Evolutionary conservation across 495 filamentous ascomycete genomes (phyloP), one percentile per base, ranked within the genome.

Genomic region (Tuber umbilicatum): DNA sequence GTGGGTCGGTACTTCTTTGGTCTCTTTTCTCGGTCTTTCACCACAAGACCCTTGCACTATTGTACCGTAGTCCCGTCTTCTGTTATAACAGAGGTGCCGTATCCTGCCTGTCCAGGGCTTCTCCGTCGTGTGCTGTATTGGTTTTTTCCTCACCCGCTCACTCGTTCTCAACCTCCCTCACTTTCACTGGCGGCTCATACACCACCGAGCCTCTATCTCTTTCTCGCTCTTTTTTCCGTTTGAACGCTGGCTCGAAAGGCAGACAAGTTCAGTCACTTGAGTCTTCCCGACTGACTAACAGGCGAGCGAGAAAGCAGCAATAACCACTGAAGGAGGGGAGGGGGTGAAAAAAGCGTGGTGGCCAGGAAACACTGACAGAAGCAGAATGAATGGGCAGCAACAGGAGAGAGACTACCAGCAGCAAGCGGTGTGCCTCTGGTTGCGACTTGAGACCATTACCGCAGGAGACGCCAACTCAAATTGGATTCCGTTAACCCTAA

Each of bases 401-500:
- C 74, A 74, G 72, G n/a, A 64, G 50, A n/a, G n/a, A 64, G 55
- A 31, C 10, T 68, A 74, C 42, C 55, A 78, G 69, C 75, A 73
- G 72, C 72, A 74, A 76, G 77, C 27, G 76, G 78, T 79, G 76
- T 79, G 75, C 76, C 45, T 77, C 76, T 74, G 70, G 72, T 78
- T 76, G 73, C 76, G 72, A 78, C 76, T 79, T 64, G 55, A 35
- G 55, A 64, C 55, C 27, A 64, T 64, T 76, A 76, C 75, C 71
- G 75, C 74, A 74, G 45, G 60, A 76, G 75, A 74, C 72, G 76
- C 77, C 75, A 78, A 79, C 77, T 78, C 76, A 60, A 78, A 76
- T 79, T 45, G 77, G 77, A 76, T 47, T 45, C 77, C 77, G 74
- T 76, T 79, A 79, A 72, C 77, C 77, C 74, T 73, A 79, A 76